Evolutionary conservation across 176 grass and related monocot genomes (phyloP), one percentile per base, ranked within the genome.

Genomic region (Ensete glaucum): DNA sequence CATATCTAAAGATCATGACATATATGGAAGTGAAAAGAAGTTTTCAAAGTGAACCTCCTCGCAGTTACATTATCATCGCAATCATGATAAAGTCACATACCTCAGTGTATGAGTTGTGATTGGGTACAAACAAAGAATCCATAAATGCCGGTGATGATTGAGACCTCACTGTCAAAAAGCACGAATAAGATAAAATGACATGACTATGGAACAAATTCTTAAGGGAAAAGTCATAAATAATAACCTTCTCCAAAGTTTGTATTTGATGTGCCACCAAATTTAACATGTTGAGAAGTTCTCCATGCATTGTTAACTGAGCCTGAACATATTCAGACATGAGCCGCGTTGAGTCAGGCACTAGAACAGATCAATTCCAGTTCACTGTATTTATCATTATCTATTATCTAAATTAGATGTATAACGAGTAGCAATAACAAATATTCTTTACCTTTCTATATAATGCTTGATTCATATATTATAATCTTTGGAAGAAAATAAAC

Each of bases 241-340:
- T 50, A 60, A 83, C 80, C 85, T 50, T 69, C 65, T 77, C 89
- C 84, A 86, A 87, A 91, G 80, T 88, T 88, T 67, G 55, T 62
- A 54, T 76, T 82, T 34, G 77, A 50, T 1, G 48, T 15, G 69
- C 75, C 51, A 71, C 93, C 88, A 67, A 82, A 59, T 54, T 73
- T 88, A 75, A 70, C 77, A 69, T 81, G 83, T 86, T 93, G 88
- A 52, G 86, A 84, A 80, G 64, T 25, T 82, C 85, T 88, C 90
- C 88, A 88, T 57, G 84, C 67, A 77, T 81, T 87, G 76, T 79
- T 90, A 76, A 54, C 77, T 69, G 85, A 65, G 10, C 90, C 94
- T 92, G 77, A 80, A 75, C 12, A 69, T 52, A 67, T 9, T 62
- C 23, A 80, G 12, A 82, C 19, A 87, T 67, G 19, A 48, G 1